Evolutionary conservation across 805 yeast species (phyloP).

Genomic region (Clavispora fructus): DNA sequence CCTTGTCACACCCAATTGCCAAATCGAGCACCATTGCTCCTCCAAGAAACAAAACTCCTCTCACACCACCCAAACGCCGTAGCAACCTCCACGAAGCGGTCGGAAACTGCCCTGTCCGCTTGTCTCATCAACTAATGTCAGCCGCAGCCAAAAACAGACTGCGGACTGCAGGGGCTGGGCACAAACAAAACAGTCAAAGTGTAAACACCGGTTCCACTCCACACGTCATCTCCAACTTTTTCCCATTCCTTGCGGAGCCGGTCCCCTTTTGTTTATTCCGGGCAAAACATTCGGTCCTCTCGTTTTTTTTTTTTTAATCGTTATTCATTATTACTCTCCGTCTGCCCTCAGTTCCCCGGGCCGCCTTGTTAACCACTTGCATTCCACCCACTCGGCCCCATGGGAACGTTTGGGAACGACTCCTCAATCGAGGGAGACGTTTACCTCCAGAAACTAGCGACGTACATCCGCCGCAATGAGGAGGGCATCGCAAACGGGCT

Average conservation of each 20-base stretch:
- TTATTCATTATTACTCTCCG: not conserved
- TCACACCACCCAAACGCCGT: too few relatives aligned
- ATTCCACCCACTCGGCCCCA: not conserved
- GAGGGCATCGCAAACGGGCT: conserved; percentile 56
- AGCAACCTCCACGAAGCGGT: too few relatives aligned
- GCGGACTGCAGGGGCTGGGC: not conserved
- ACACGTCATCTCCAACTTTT: not conserved
- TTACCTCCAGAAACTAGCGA: conserved; percentile 49
- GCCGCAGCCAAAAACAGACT: not conserved
- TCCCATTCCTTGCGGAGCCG: not conserved
- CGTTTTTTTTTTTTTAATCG: not conserved
- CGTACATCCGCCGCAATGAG: conserved; percentile 52
- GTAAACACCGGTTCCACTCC: not conserved
- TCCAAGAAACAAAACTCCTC: too few relatives aligned
- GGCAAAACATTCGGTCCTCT: too few relatives aligned
- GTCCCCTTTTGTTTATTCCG: not conserved
- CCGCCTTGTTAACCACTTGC: not conserved
- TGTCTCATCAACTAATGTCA: too few relatives aligned
- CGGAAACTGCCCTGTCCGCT: too few relatives aligned
- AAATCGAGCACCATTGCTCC: too few relatives aligned
- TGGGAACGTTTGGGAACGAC: conserved; percentile 22
- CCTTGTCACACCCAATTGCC: too few relatives aligned
- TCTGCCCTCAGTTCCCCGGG: not conserved
- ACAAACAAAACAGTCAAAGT: not conserved
- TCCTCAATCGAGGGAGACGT: conserved; percentile 51